Base-by-base conservation (phyloP, 495 filamentous ascomycete species). In the Penicillium mononematosum region DNA sequence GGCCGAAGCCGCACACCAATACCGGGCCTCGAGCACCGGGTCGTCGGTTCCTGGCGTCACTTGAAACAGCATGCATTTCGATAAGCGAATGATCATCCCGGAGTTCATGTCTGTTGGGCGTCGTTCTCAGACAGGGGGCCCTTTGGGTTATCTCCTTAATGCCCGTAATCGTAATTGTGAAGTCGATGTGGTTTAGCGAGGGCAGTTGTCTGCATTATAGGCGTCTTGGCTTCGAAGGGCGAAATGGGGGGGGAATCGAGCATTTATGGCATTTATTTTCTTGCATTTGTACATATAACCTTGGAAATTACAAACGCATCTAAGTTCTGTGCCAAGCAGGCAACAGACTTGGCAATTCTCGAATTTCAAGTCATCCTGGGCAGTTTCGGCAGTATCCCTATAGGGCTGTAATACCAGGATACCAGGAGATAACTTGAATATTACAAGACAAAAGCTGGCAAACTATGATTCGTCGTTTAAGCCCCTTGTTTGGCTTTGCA, bases 21-120 rank as follows among this genome's bases (percentile, higher is more conserved):
- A 27, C 70, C 70, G 11, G 69, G 71, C 5, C 55, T 75, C 20
- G 74, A 78, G 38, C 69, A 74, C 53, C 69, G 70, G 10, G 70
- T 77, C 8, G 73, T 60, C 16, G 70, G 67, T 50, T 69, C 65
- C 34, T 76, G 73, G 74, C 74, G 76, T 53, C 59, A 77, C 25
- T 70, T 76, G 56, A 74, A 69, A 54, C 65, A 75, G 29, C 74
- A 74, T 58, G 71, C 72, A 48, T 76, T 75, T 54, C 66, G 71
- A 58, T 69, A 58, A 68, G 46, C 17, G 39, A 45, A 54, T 46
- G 42, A 16, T 31, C 41, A 29, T 11, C 19, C 14, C 32, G 48
- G 17, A 19, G 14, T 50, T 12, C 19, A 27, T 41, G 17, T 19
- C 31, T 19, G 45, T 44, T 36, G 55, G 38, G 22, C 24, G 14